phyloP scores from a whole-genome alignment of 2,329 filamentous ascomycete genomes.

The Penicillium vulpinum region DNA sequence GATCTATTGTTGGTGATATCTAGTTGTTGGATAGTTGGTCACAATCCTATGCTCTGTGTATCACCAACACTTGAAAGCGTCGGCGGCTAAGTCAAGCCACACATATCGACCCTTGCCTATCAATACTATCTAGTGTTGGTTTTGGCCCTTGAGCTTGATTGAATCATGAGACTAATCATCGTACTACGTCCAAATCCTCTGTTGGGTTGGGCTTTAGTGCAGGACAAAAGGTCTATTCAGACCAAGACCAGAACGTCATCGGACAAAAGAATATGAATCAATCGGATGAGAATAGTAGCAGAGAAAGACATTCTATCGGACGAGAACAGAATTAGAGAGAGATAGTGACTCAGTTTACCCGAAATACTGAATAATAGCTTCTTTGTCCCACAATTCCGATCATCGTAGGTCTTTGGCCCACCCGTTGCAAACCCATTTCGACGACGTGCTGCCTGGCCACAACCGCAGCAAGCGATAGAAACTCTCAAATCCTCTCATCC shows the following conservation, averaged over 20 bases:
- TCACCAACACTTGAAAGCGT: not conserved
- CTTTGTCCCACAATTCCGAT: not conserved
- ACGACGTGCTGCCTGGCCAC: not conserved
- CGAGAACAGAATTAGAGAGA: not conserved
- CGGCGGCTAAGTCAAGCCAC: not conserved
- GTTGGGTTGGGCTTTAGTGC: not conserved
- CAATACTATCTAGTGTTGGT: not conserved
- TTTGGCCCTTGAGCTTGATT: not conserved
- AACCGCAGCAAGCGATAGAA: slow-evolving; percentile 7
- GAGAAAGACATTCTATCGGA: not conserved
- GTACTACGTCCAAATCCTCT: not conserved
- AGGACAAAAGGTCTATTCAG: not conserved
- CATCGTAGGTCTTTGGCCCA: not conserved
- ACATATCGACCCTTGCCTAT: not conserved
- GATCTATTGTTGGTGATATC: not conserved
- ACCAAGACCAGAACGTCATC: not conserved
- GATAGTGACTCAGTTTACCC: not conserved
- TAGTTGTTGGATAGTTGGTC: not conserved
- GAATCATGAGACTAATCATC: not conserved
- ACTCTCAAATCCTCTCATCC: not conserved
- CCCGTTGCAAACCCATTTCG: not conserved
- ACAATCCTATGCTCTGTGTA: not conserved
- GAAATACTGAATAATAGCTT: not conserved
- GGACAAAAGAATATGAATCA: not conserved
- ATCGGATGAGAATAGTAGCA: not conserved